Evolutionary conservation across 163 green algal genomes (phyloP), one percentile per base, ranked within the genome.

Genomic region (Scenedesmus sp.): DNA sequence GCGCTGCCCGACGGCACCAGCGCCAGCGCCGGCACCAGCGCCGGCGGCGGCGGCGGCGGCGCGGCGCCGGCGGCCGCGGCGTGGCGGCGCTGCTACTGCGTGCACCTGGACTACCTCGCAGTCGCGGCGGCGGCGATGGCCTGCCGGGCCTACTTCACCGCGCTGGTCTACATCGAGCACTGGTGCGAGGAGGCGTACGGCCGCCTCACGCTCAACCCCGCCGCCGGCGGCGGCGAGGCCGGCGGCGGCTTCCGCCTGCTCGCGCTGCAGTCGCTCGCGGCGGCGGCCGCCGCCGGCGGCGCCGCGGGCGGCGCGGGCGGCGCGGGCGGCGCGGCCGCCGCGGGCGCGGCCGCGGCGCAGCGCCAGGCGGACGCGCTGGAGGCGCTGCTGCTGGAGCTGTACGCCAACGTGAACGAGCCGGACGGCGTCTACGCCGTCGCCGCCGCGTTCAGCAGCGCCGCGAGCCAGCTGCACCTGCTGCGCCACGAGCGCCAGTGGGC

Each of bases 401-500:
- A 94, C 83, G 82, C 63, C 34, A 34, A 77, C 29, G 86, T 94
- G 53, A 82, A 88, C 36, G 91, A 95, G 76, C 89, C 91, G 0
- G 91, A 95, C 60, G 82, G 86, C 31, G 85, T 95, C 3, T 93
- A 94, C 56, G 91, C 86, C 13, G 84, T 95, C 1, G 83, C 86
- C 5, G 89, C 62, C 81, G 78, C 22, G 66, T 91, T 73, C 60
- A 74, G 67, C 48, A 87, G 60, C 42, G 67, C 28, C 78, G 77
- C 14, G 66, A 89, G 81, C 9, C 88, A 87, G 65, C 81, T 95
- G 48, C 70, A 65, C 4, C 72, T 95, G 28, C 84, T 86, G 75
- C 85, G 91, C 74, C 90, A 93, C 57, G 90, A 96, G 70, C 86
- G 92, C 7, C 81, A 85, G 45, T 96, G 92, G 92, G 78, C 62